Conservation (phyloP, 2,329 filamentous ascomycete species). For the Aspergillus awamori region DNA sequence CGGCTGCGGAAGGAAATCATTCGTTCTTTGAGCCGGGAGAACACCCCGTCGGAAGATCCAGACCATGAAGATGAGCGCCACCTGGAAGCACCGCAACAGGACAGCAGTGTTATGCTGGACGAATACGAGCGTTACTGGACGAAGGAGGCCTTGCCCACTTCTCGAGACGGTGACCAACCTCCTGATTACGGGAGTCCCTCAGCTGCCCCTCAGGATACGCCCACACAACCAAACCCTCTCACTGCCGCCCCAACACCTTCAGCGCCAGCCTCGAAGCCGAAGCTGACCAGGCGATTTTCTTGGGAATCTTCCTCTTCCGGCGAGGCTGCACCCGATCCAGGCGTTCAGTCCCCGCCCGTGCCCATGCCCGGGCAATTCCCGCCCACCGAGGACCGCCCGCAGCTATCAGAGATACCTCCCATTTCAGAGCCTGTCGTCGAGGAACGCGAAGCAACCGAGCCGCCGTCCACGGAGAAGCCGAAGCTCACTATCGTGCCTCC, state of each 20-base stretch:
- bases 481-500: constrained; percentile 38
- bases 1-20: constrained; percentile 52
- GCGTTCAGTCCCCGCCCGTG: constrained; percentile 19
- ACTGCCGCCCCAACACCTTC: neutral
- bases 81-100: constrained; percentile 27
- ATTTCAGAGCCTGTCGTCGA: constrained; percentile 8
- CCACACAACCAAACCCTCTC: neutral
- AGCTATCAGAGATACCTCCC: constrained; percentile 15
- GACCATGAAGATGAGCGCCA: constrained; percentile 23
- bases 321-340: constrained; percentile 20
- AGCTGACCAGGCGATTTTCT: constrained; percentile 46
- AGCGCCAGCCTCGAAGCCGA: constrained; percentile 24
- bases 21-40: constrained; percentile 48
- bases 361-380: constrained; percentile 27
- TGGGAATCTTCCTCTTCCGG: constrained; percentile 43
- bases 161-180: constrained; percentile 21
- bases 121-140: constrained; percentile 45
- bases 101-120: constrained; percentile 38
- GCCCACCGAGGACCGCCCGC: constrained; percentile 19
- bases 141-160: constrained; percentile 24
- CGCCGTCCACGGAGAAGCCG: constrained; percentile 28
- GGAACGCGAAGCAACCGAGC: constrained; percentile 2
- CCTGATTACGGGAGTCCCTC: constrained; percentile 15
- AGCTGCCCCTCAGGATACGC: constrained; percentile 9
- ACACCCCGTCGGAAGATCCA: constrained; percentile 33